Evolutionary conservation across 306 rosid species (phyloP).

Genomic region (Sesbania bispinosa): DNA sequence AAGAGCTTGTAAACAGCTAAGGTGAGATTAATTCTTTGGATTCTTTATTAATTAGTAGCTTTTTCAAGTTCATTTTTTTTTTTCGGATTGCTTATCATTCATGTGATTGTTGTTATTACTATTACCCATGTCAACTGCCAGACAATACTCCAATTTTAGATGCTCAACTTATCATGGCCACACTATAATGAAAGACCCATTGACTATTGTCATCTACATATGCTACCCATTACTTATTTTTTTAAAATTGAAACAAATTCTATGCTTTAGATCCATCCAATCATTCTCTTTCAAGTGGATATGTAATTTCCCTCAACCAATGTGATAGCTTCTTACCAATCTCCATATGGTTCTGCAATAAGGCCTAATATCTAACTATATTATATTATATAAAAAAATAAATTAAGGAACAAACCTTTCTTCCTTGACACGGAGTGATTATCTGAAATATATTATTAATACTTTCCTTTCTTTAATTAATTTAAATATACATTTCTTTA

Average conservation of each 20-base stretch:
- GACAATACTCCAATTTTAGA: no score
- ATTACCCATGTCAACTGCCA: not conserved
- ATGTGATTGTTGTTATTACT: not conserved
- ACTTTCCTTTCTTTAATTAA: not conserved
- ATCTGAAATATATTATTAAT: not conserved
- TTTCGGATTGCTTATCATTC: not conserved
- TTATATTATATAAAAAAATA: no score
- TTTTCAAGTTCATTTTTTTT: not conserved
- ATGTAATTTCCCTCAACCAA: constrained; percentile 3
- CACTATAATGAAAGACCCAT: not conserved
- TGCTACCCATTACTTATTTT: not conserved
- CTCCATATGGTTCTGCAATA: not conserved
- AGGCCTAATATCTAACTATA: not conserved
- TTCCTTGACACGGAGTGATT: not conserved
- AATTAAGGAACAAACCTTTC: not conserved
- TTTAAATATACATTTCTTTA: not conserved
- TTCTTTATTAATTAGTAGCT: not conserved
- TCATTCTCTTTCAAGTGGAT: not conserved
- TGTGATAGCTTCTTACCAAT: no score
- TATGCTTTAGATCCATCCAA: not conserved
- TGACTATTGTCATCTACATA: not conserved
- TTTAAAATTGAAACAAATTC: not conserved
- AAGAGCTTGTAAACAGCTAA: constrained; percentile 15
- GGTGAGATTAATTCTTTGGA: constrained; percentile 2
- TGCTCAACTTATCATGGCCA: no score